Base-by-base conservation (phyloP, 208 protist genomes). In the Leishmania braziliensis region DNA sequence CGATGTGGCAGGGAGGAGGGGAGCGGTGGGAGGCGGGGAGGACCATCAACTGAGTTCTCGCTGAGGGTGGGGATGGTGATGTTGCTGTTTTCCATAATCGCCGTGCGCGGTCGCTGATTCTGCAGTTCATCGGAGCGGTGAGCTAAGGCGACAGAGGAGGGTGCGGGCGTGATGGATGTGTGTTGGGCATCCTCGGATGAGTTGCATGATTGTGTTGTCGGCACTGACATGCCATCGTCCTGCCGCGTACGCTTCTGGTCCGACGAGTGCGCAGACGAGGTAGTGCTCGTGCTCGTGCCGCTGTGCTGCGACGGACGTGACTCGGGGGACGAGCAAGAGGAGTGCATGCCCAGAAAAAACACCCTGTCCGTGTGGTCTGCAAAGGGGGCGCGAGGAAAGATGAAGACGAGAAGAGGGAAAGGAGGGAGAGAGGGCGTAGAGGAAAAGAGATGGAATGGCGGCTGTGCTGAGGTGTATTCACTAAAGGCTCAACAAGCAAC, bases 261-360 rank as follows among this genome's bases (percentile, higher is more conserved):
- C 12, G n/a, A 43, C n/a, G 43, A 20, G 12, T 51, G 43, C 50
- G 46, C 12, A 23, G 29, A 48, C 33, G 29, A 39, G 72, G 72
- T 36, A 39, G 72, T 5, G 51, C 18, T 36, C 26, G 51, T 54
- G 29, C 33, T 48, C 33, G n/a, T 62, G 51, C n/a, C 48, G 51
- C 51, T 58, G 51, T 62, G 72, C 72, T 16, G 46, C 72, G 48
- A 39, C 72, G 48, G 72, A 58, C 29, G n/a, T 39, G 51, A 63
- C 48, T 51, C 46, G 10, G 69, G 36, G 69, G 69, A 36, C 46
- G 23, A 20, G 23, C 26, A 33, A 9, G 46, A 73, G 14, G 69
- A 36, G 23, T 1, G 46, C 69, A 51, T 51, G 48, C 23, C 43
- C 68, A 6, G n/a, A 5, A 66, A 14, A 63, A 33, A 16, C 8